Conservation (phyloP, 306 rosid genomes). For the Acmispon strigosus region DNA sequence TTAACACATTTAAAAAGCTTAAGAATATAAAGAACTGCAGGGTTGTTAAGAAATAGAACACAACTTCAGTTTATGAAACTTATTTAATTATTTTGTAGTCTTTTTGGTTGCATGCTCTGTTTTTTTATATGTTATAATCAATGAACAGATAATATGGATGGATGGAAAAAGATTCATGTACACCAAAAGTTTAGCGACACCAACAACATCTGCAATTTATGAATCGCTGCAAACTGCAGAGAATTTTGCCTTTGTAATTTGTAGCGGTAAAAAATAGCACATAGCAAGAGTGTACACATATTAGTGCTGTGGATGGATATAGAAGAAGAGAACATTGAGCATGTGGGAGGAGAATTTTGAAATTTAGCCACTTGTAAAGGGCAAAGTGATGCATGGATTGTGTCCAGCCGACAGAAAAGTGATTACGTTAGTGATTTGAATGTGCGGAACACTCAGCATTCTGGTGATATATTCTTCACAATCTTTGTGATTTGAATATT, state of each 20-base stretch:
- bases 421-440: neutral
- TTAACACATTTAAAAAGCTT: no score
- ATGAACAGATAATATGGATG: no score
- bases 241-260: no score
- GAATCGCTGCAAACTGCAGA: no score
- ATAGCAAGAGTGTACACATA: no score
- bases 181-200: no score
- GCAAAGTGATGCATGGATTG: neutral
- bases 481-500: neutral
- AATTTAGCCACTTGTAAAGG: neutral
- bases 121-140: no score
- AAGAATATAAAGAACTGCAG: no score
- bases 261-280: no score
- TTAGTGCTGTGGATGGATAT: neutral
- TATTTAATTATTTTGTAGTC: neutral
- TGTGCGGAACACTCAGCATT: constrained; percentile 13
- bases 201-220: no score
- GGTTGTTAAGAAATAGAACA: neutral
- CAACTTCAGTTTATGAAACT: neutral
- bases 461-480: neutral
- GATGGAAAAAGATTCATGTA: no score
- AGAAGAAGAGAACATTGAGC: neutral
- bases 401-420: neutral
- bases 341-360: neutral
- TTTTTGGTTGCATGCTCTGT: neutral